Conservation (phyloP, 2,329 filamentous ascomycete genomes). For the Tolypocladium capitatum region DNA sequence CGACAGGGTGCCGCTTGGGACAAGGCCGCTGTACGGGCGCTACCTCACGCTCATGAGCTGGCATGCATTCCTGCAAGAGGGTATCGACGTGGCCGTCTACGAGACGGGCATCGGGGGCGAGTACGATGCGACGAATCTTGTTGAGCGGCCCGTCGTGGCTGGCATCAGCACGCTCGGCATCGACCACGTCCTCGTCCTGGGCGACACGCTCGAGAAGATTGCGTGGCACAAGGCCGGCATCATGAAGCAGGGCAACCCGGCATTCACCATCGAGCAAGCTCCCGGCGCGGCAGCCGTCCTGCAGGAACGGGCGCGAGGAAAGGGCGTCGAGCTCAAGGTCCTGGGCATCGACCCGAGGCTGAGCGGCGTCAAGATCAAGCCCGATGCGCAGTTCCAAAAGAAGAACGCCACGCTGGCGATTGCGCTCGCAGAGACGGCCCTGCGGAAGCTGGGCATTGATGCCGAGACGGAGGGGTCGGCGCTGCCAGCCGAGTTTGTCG, state of each 20-base stretch:
- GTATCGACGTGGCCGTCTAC: conserved; percentile 48
- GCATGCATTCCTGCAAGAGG: conserved; percentile 51
- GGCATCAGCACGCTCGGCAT: conserved; percentile 56
- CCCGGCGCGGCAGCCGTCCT: conserved; percentile 32
- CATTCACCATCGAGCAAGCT: conserved; percentile 44
- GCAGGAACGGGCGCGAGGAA: conserved; percentile 36
- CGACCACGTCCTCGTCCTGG: conserved; percentile 53
- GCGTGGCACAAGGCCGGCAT: conserved; percentile 66
- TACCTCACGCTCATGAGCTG: conserved; percentile 54
- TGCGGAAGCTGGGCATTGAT: conserved; percentile 30
- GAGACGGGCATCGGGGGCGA: conserved; percentile 58
- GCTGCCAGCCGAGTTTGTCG: conserved; percentile 51
- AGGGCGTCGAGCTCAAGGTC: conserved; percentile 31
- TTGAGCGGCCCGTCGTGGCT: conserved; percentile 41
- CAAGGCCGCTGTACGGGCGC: conserved; percentile 44
- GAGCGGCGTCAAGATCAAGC: conserved; percentile 31
- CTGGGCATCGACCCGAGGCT: conserved; percentile 34
- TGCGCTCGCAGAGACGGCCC: conserved; percentile 34
- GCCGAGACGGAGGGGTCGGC: conserved; percentile 11
- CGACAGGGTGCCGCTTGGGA: conserved; percentile 18
- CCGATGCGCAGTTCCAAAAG: conserved; percentile 44
- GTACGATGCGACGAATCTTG: conserved; percentile 55
- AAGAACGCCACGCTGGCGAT: conserved; percentile 42
- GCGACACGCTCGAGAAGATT: conserved; percentile 49
- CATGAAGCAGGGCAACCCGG: conserved; percentile 45